Evolutionary conservation across 192 early-diverging fungal species (phyloP).

Genomic region (Rhizophagus sp.): DNA sequence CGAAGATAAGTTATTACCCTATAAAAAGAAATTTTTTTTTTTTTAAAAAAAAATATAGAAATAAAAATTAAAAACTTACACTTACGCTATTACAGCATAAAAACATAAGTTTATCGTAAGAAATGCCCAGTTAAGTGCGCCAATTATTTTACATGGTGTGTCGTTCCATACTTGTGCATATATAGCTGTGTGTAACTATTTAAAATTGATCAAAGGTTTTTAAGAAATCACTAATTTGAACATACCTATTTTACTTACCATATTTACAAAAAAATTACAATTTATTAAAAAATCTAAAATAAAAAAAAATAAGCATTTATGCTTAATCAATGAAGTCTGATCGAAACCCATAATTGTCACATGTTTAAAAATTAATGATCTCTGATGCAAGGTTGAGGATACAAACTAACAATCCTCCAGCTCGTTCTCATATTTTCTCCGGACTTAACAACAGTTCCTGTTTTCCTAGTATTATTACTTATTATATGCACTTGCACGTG

Average conservation of each 20-base stretch:
- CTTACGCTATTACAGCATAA: not conserved
- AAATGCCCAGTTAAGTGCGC: not conserved
- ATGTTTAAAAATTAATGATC: too few species aligned
- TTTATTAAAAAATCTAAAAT: not conserved
- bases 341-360: too few species aligned
- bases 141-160: not conserved
- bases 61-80: not conserved
- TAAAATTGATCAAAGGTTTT: not conserved
- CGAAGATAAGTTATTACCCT: not conserved
- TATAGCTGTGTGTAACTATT: not conserved
- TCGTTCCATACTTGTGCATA: not conserved
- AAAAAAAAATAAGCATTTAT: not conserved
- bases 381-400: too few species aligned
- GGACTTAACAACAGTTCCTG: too few species aligned
- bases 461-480: too few species aligned
- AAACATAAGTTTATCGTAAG: not conserved
- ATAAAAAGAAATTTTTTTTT: not conserved
- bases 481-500: not conserved
- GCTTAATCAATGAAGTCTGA: not conserved
- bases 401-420: too few species aligned
- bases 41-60: too few species aligned
- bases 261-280: not conserved
- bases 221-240: not conserved
- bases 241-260: not conserved
- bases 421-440: too few species aligned